Evolutionary conservation across 148 eudicot species (phyloP).

Genomic region (Rhododendron williamsianum): DNA sequence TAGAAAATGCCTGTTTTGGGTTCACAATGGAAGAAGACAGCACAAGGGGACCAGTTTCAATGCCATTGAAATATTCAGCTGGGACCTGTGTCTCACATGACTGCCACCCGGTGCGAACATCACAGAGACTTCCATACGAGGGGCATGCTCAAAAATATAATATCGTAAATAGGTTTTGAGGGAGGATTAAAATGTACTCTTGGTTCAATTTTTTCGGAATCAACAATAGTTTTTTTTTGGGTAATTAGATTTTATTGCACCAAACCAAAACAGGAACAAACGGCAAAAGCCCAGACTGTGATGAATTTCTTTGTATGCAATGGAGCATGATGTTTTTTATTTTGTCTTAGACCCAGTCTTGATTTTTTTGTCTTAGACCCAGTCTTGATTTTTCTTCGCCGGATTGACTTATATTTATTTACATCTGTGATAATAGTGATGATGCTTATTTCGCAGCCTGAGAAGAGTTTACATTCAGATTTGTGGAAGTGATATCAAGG

Average conservation of each 20-base stretch:
- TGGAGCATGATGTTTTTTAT: neutral
- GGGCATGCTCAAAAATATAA: neutral
- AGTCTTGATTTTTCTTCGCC: neutral
- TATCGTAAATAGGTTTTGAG: neutral
- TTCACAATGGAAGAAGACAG: neutral
- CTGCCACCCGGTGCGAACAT: neutral
- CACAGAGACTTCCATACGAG: neutral
- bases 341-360: neutral
- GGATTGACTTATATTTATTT: neutral
- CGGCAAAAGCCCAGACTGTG: neutral
- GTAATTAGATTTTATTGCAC: too few species aligned
- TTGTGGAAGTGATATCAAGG: neutral
- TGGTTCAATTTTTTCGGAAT: neutral
- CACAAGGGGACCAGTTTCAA: neutral
- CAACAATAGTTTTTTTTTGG: neutral
- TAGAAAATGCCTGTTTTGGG: neutral
- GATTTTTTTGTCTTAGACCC: neutral
- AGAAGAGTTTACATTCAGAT: neutral
- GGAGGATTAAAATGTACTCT: neutral
- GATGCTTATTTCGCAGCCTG: neutral
- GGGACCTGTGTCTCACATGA: neutral
- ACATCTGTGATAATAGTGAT: too few species aligned
- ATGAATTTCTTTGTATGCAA: neutral
- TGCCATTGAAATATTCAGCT: neutral
- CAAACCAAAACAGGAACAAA: too few species aligned